phyloP scores from a whole-genome alignment of 1,284 basidiomycete species.

The Farysia itapuensis region DNA sequence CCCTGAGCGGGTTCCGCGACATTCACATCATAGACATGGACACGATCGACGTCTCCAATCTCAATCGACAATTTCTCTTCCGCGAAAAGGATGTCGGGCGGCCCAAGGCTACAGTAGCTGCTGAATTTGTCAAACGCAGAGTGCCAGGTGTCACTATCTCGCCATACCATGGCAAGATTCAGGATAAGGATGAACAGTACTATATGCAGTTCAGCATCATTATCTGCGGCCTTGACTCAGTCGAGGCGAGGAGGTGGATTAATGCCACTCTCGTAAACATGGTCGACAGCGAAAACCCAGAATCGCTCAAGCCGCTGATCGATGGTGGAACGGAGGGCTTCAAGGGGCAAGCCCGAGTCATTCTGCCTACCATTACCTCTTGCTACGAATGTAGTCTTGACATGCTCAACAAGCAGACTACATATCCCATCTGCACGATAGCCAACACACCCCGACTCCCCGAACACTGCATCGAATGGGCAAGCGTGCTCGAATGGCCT shows the following conservation, averaged over 20 bases:
- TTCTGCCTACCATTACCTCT: slow-evolving; percentile 89
- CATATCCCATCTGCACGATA: slow-evolving; percentile 98
- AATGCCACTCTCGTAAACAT: slow-evolving; percentile 94
- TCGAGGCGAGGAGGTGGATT: slow-evolving; percentile 87
- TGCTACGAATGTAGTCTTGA: slow-evolving; percentile 99
- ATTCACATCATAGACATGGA: slow-evolving; percentile 99
- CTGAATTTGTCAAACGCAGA: slow-evolving; percentile 79
- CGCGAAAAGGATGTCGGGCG: slow-evolving; percentile 87
- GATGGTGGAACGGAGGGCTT: slow-evolving; percentile 99
- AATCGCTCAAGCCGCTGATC: slow-evolving; percentile 95
- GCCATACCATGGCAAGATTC: slow-evolving; percentile 96
- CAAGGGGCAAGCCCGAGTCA: slow-evolving; percentile 96
- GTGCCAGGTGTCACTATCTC: slow-evolving; percentile 92
- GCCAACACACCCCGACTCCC: slow-evolving; percentile 97
- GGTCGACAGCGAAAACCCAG: slow-evolving; percentile 77
- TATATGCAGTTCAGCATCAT: slow-evolving; percentile 96
- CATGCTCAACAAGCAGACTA: slow-evolving; percentile 95
- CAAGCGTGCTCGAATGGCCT: slow-evolving; percentile 98
- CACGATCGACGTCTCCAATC: slow-evolving; percentile 97
- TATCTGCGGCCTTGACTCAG: slow-evolving; percentile 94
- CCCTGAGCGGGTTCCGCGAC: slow-evolving; percentile 82
- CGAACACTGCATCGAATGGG: slow-evolving; percentile 99
- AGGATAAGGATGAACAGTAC: slow-evolving; percentile 94
- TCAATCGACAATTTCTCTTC: slow-evolving; percentile 98
- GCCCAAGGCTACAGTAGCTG: slow-evolving; percentile 89